Evolutionary conservation across 2,329 filamentous ascomycete species (phyloP).

Genomic region (Leptographium flavum): DNA sequence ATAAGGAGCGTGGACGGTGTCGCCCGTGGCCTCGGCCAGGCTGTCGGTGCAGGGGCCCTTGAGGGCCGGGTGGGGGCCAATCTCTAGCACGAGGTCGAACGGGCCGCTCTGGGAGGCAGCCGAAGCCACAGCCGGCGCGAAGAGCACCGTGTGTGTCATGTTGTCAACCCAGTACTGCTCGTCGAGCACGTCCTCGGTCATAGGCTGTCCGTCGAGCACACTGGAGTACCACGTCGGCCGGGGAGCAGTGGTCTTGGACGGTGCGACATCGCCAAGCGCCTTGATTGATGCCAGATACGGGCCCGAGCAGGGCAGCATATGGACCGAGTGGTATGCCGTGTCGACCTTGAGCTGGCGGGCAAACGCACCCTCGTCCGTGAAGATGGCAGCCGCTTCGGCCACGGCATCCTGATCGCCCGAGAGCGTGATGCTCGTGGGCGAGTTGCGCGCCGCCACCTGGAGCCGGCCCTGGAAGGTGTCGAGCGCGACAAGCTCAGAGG

Average conservation of each 20-base stretch:
- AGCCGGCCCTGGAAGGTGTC: conserved; percentile 16
- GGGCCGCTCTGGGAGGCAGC: conserved; percentile 12
- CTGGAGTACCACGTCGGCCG: neutral
- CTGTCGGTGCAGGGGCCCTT: conserved; percentile 36
- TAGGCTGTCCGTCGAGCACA: neutral
- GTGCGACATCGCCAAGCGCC: too few species aligned
- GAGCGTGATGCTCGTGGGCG: conserved; percentile 33
- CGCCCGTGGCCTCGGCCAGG: conserved; percentile 14
- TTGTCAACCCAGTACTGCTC: conserved; percentile 21
- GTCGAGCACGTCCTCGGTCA: neutral
- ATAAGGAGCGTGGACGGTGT: conserved; percentile 26
- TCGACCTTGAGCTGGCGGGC: conserved; percentile 26
- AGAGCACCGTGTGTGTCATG: conserved; percentile 22
- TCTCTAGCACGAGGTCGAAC: conserved; percentile 28
- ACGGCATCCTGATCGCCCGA: conserved; percentile 32
- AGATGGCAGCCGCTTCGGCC: conserved; percentile 24
- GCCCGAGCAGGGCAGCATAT: conserved; percentile 35
- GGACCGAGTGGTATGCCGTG: conserved; percentile 38
- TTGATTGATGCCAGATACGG: conserved; percentile 20
- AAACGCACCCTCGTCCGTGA: conserved; percentile 29
- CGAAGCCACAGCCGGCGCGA: conserved; percentile 22
- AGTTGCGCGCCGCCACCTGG: conserved; percentile 34
- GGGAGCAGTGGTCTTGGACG: too few species aligned
- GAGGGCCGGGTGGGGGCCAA: conserved; percentile 34
- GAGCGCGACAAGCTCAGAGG: conserved; percentile 24